Evolutionary conservation across 306 rosid species (phyloP).

Genomic region (Myrica gale): DNA sequence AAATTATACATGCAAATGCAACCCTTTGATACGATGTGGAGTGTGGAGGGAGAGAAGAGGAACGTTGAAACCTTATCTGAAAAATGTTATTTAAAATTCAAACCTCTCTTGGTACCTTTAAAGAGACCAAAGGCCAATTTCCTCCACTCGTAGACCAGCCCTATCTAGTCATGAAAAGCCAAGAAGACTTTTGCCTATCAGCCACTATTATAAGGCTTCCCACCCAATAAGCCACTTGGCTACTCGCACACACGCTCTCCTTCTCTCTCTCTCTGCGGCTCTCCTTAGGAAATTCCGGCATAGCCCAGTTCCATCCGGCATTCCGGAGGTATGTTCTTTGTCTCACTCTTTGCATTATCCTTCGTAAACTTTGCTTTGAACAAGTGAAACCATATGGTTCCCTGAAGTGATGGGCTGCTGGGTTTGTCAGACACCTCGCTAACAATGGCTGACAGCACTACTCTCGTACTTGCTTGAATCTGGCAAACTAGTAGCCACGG

Average conservation of each 20-base stretch:
- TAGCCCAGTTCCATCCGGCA: slow-evolving; percentile 34
- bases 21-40: background rate
- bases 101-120: slow-evolving; percentile 50
- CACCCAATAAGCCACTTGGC: background rate
- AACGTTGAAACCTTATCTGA: slow-evolving; percentile 34
- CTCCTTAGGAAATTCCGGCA: slow-evolving; percentile 13
- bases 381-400: background rate
- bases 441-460: slow-evolving; percentile 6
- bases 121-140: slow-evolving; percentile 53
- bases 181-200: slow-evolving; percentile 34
- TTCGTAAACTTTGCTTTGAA: background rate
- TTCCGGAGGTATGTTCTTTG: slow-evolving; percentile 41
- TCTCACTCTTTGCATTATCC: background rate
- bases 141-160: slow-evolving; percentile 69
- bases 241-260: slow-evolving; percentile 20
- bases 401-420: background rate
- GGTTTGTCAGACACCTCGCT: background rate
- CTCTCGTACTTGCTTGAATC: slow-evolving; percentile 2
- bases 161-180: slow-evolving; percentile 79
- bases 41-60: background rate
- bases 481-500: background rate
- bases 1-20: background rate
- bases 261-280: slow-evolving; percentile 12
- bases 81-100: slow-evolving; percentile 18
- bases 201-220: slow-evolving; percentile 29